Base-by-base conservation (phyloP, 2,329 filamentous ascomycete species). In the Curvularia hawaiiensis region DNA sequence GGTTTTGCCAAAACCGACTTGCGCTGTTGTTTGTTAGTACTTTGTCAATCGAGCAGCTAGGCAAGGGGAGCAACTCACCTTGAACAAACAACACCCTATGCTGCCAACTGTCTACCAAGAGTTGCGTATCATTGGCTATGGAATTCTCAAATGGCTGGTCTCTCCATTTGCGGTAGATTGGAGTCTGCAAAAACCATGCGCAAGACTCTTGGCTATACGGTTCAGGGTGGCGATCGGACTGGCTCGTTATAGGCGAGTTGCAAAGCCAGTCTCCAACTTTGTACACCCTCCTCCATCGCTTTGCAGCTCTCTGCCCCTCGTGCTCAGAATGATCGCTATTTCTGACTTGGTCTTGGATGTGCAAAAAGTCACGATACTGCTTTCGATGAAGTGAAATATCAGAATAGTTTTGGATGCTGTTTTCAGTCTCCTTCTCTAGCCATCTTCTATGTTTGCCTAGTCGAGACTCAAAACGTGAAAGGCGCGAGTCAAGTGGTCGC, bases 401-500 rank as follows among this genome's bases (percentile, higher is more conserved):
- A 7, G 58, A 61, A 30, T 62, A 63, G 47, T 69, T 59, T 44
- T 66, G 61, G 7, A 59, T 35, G 14, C 53, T 45, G 31, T 50
- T 61, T 38, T 61, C 56, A 9, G 63, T 62, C 40, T 71, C 65
- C 20, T 49, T 65, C 35, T 68, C 65, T 52, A 74, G 54, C 70
- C 70, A 74, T 61, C 43, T 57, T 40, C 58, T 64, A 41, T 72
- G 68, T 12, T 59, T 59, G 24, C 41, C 44, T 18, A 74, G 49
- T n/a, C 66, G 58, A 43, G 60, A 47, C 38, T 71, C 66, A 11
- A 73, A 49, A 16, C 61, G 62, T 4, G 66, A 57, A 45, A 74
- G 67, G 10, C 71, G 65, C n/a, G 69, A 70, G 56, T 74, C 69
- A 24, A 74, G 61, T 30, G 71, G 69, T 41, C 66, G 58, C 71